Evolutionary conservation across 2,329 filamentous ascomycete genomes (phyloP), one percentile per base, ranked within the genome.

Genomic region (Scleromitrula shiraiana): DNA sequence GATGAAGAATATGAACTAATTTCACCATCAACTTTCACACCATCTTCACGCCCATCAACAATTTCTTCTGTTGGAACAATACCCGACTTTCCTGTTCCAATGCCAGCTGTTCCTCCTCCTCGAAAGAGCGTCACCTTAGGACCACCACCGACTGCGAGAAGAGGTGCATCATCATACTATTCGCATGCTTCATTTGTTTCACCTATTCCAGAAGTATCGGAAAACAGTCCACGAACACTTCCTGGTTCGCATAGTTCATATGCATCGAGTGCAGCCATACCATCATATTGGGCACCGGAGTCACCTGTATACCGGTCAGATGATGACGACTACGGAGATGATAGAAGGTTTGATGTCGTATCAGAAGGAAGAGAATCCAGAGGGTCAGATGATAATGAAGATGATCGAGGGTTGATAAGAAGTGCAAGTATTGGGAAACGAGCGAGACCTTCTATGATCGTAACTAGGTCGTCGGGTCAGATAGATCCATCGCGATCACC

Each of bases 191-290:
- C 83, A 0, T 83, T 75, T 51, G 83, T 89, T 22, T 85, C 85
- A 0, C 84, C 85, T 0, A 89, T 90, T 45, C 82, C 81, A 0
- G 85, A 89, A 63, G 27, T 47, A 20, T 42, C 37, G 17, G 85
- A 89, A 61, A 22, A 32, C 29, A 77, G 74, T 53, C 73, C 77
- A 0, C 70, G 68, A 41, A 58, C 65, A 20, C 38, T 42, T 10
- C 59, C 74, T 20, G 69, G 73, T 46, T 79, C 80, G 0, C 76
- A 79, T 60, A 72, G 72, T 23, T 88, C 85, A 0, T 83, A 78
- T 59, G 84, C 79, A 19, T 88, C 85, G 2, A 88, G 83, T 56
- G 77, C 80, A 29, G 83, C 78, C 0, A 85, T 88, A 62, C 84
- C 85, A 1, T 77, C 80, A 17, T 80, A 72, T 56, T 88, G 83